Conservation (phyloP, 192 early-diverging fungal species). For the Mortierella antarctica region DNA sequence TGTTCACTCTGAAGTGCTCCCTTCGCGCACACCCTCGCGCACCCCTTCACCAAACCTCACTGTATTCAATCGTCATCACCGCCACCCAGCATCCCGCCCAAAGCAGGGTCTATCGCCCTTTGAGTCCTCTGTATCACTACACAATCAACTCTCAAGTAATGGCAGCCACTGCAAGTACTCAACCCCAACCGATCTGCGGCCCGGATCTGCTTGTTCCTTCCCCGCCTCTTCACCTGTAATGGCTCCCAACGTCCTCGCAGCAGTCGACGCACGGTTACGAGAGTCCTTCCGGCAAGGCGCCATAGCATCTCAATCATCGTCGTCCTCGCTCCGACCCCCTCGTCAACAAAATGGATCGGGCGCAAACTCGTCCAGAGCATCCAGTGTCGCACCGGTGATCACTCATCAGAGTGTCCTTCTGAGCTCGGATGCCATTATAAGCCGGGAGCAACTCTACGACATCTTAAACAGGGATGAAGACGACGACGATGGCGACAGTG, state of each 20-base stretch:
- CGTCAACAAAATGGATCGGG: neutral
- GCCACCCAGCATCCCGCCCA: neutral
- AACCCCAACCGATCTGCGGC: conserved; percentile 7
- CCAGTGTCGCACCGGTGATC: conserved; percentile 8
- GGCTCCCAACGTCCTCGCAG: conserved; percentile 40
- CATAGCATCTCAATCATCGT: neutral
- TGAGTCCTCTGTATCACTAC: neutral
- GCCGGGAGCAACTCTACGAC: conserved; percentile 35
- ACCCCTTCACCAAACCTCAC: neutral
- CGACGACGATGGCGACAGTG: conserved; percentile 2
- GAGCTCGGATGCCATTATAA: conserved; percentile 12
- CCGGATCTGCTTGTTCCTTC: conserved; percentile 27
- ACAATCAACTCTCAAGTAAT: neutral
- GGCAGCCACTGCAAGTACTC: conserved; percentile 8
- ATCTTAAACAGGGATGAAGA: conserved; percentile 35
- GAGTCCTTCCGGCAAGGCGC: conserved; percentile 8
- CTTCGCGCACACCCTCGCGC: conserved; percentile 18
- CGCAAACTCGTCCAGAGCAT: neutral
- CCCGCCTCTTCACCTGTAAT: conserved; percentile 36
- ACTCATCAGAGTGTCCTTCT: conserved; percentile 25
- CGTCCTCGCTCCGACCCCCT: neutral
- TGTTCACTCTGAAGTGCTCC: neutral
- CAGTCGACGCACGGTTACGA: conserved; percentile 33
- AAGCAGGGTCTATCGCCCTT: no score
- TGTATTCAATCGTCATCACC: neutral